A percentile compares a stretch with the other conserved stretches of the same genome.
phyloP scores from a whole-genome alignment of 805 yeast genomes.

The Priceomyces carsonii region DNA sequence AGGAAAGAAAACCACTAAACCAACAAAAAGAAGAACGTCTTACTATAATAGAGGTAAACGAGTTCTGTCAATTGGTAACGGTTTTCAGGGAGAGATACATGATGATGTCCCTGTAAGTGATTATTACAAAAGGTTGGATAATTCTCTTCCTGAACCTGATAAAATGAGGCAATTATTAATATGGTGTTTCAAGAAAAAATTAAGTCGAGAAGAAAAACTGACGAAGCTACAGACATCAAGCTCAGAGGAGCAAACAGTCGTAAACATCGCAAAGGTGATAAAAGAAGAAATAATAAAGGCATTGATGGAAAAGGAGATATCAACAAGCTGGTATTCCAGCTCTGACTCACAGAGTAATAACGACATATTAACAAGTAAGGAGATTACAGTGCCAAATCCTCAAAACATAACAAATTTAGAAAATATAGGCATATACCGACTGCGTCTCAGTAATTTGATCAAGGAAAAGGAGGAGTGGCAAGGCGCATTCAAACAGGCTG shows the following conservation, averaged over 20 bases:
- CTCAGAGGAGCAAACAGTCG: constrained; percentile 42
- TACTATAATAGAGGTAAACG: constrained; percentile 66
- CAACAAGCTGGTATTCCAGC: constrained; percentile 69
- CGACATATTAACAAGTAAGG: constrained; percentile 21
- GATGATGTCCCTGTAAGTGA: constrained; percentile 53
- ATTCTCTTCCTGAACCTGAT: constrained; percentile 67
- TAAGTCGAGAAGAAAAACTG: constrained; percentile 29
- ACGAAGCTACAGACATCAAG: constrained; percentile 18
- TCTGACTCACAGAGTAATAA: constrained; percentile 21
- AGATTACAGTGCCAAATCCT: constrained; percentile 55
- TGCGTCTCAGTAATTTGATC: constrained; percentile 44
- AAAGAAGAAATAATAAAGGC: constrained; percentile 63
- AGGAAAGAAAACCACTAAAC: no score
- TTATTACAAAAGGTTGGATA: constrained; percentile 63
- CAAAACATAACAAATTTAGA: constrained; percentile 53
- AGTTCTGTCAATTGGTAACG: constrained; percentile 73
- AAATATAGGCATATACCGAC: constrained; percentile 47
- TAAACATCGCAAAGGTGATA: constrained; percentile 60
- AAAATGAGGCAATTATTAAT: constrained; percentile 66
- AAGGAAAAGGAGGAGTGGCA: constrained; percentile 53
- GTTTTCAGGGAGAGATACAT: constrained; percentile 68
- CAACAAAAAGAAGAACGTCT: constrained; percentile 53
- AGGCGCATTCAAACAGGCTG: constrained; percentile 21
- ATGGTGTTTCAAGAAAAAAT: constrained; percentile 63
- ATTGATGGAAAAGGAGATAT: constrained; percentile 56